Base-by-base conservation (phyloP, 2,329 filamentous ascomycete species). In the Epichloe hybrida region DNA sequence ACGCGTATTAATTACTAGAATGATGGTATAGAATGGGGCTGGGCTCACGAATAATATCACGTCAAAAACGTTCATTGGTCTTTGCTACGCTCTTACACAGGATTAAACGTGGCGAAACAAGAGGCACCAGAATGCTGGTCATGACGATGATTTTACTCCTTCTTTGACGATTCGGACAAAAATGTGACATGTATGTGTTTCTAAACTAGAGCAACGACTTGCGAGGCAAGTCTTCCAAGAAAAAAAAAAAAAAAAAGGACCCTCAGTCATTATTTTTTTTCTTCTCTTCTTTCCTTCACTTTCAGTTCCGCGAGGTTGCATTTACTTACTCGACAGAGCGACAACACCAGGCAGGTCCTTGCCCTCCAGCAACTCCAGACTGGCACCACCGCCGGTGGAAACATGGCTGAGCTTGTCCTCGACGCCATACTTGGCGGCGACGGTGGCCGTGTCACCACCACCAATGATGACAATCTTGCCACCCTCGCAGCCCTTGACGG, bases 331-430 rank as follows among this genome's bases (percentile, higher is more conserved):
- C 72, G 90, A 96, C 68, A 98, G 82, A 62, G 91, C 91, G 64
- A 79, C 76, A 57, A 98, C 90, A 76, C 93, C 93, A 52, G 93
- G 93, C 64, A 98, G 78, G 58, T 88, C 91, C 81, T 98, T 98
- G 72, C 93, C 93, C 80, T 98, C 93, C 56, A 98, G 82, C 63
- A 98, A 76, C 79, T 98, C 93, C 65, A 98, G 77, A 62, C 85
- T 91, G 59, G 93, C 93, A 73, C 93, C 93, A 65, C 93, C 93
- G 61, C 93, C 93, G 35, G 93, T 98, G 48, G 89, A 95, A 56
- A 98, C 93, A 75, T 98, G 93, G 76, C 89, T 96, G 65, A 97
- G 80, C 82, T 97, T 94, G 72, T 88, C 83, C 79, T 98, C 93
- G 56, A 88, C 91, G 50, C 84, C 84, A 70, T 95, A 98, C 79